Base-by-base conservation (phyloP, 2,329 filamentous ascomycete genomes). In the Botrytis cinerea region DNA sequence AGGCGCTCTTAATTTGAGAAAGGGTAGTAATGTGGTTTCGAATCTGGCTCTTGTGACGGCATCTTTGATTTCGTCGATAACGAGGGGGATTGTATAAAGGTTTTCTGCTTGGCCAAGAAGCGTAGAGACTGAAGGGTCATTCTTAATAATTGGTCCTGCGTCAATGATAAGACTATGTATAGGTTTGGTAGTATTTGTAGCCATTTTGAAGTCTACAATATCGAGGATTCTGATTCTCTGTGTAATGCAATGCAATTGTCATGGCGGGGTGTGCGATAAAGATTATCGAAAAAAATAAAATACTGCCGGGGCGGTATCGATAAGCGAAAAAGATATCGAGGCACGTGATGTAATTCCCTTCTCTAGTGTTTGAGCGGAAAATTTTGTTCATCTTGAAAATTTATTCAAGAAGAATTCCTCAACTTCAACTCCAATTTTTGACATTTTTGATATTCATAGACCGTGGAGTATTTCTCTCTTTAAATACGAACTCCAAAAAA, bases 121-220 rank as follows among this genome's bases (percentile, higher is more conserved):
- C 0, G 92, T 93, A 63, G 93, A 97, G 38, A 96, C 89, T 18
- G 93, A 86, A 20, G 95, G 94, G 76, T 96, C 92, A 84, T 98
- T 98, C 81, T 95, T 95, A 82, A 99, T 95, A 75, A 99, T 90
- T 12, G 95, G 94, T 40, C 95, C 95, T 4, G 96, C 92, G 81
- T 99, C 96, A 77, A 99, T 87, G 43, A 98, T 88, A 70, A 98
- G 89, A 71, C 91, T 92, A 84, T 97, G 91, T 68, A 97, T 90
- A 0, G 91, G 87, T 81, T 95, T 97, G 28, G 77, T 66, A 9
- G 76, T 75, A 70, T 75, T 73, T n/a, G 75, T 76, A 2, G 78
- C 72, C 79, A 81, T 81, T 72, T 76, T 79, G 6, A 22, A 28
- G 14, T 68, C 28, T 48, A 20, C 32, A 46, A 38, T 35, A 18